phyloP scores from a whole-genome alignment of 371 early-diverging fungal species.

The Saksenaea vasiformis region DNA sequence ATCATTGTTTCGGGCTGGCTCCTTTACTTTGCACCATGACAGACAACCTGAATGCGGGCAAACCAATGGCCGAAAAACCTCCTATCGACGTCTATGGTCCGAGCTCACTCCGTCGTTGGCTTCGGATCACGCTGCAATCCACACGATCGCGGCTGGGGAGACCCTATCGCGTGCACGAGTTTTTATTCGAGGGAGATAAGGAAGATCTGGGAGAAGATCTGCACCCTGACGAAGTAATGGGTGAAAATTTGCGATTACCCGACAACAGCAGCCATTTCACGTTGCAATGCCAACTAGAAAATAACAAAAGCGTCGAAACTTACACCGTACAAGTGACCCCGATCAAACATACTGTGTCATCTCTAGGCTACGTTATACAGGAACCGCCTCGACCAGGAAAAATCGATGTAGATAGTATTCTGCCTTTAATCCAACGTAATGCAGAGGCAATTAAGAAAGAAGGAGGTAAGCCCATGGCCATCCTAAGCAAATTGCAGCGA shows the following conservation, averaged over 20 bases:
- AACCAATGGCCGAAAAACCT: not conserved
- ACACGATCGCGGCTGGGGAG: conserved; percentile 43
- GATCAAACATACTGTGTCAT: conserved; percentile 56
- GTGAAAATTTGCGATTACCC: conserved; percentile 24
- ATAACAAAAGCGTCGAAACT: not conserved
- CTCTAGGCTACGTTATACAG: conserved; percentile 52
- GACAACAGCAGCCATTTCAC: not conserved
- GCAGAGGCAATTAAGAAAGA: conserved; percentile 27
- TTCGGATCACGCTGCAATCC: conserved; percentile 46
- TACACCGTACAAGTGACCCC: conserved; percentile 43
- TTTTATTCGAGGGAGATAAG: conserved; percentile 27
- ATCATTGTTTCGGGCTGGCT: conserved; percentile 62
- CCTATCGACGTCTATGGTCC: conserved; percentile 63
- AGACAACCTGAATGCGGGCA: conserved; percentile 34
- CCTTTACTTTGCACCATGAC: conserved; percentile 58
- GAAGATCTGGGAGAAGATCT: conserved; percentile 18
- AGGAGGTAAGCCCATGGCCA: conserved; percentile 45
- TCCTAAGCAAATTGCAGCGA: conserved; percentile 50
- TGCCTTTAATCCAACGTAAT: conserved; percentile 47
- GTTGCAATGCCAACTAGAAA: conserved; percentile 4
- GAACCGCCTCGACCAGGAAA: conserved; percentile 48
- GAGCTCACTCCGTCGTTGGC: conserved; percentile 45
- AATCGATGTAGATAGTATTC: conserved; percentile 33
- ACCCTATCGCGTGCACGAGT: conserved; percentile 51
- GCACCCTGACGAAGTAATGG: conserved; percentile 46